Conservation (phyloP, 2,329 filamentous ascomycete genomes). For the Botrytis squamosa region DNA sequence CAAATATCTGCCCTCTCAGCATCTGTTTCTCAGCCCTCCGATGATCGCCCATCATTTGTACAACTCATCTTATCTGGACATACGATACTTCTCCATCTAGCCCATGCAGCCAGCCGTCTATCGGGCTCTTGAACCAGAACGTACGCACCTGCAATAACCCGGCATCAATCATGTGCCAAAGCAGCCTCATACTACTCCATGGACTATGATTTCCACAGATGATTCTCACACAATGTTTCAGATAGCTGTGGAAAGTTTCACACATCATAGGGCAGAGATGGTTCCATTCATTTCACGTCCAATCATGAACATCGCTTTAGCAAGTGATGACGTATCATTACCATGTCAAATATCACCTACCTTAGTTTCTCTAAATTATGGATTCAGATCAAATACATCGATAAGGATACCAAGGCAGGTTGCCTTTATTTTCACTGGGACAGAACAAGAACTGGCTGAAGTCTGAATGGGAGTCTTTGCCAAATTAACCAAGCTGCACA, state of each 20-base stretch:
- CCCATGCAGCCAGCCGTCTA: constrained; percentile 3
- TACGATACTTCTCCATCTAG: not conserved
- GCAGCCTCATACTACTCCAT: not conserved
- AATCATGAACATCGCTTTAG: not conserved
- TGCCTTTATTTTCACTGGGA: not conserved
- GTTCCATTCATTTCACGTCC: not conserved
- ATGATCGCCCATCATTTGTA: constrained; percentile 3
- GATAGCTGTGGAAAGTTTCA: not conserved
- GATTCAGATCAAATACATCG: not conserved
- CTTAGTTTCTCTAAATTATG: not conserved
- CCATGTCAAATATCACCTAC: not conserved
- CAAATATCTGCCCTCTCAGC: constrained; percentile 2
- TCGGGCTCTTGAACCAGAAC: constrained; percentile 8
- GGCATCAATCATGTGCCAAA: constrained; percentile 1
- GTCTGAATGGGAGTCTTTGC: not conserved
- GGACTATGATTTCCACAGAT: not conserved
- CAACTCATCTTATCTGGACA: not conserved
- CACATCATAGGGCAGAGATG: constrained; percentile 11
- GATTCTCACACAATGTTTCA: not conserved
- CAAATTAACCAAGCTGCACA: not conserved
- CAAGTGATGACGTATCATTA: not conserved
- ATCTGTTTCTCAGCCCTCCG: constrained; percentile 1
- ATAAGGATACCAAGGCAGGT: not conserved
- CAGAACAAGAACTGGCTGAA: not conserved
- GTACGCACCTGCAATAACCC: not conserved